Evolutionary conservation across 257 asterid genomes (phyloP).

Genomic region (Cynanchum wilfordii): DNA sequence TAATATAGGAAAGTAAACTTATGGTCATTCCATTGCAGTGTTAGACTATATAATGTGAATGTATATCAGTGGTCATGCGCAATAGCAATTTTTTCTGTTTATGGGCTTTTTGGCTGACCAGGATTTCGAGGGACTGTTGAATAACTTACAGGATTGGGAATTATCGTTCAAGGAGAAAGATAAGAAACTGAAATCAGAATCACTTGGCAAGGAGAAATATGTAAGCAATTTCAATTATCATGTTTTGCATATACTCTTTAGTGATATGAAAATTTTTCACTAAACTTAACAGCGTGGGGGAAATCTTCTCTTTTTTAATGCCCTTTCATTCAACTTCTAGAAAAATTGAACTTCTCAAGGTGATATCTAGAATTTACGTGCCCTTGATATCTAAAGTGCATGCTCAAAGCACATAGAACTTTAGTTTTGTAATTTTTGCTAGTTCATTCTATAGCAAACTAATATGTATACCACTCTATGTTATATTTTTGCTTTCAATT

Average conservation of each 20-base stretch:
- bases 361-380: neutral
- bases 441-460: neutral
- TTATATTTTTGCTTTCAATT: neutral
- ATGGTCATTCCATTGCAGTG: neutral
- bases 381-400: neutral
- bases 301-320: neutral
- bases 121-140: constrained; percentile 77
- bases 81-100: constrained; percentile 8
- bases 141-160: constrained; percentile 92
- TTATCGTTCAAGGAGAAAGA: constrained; percentile 65
- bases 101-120: constrained; percentile 30
- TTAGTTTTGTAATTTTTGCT: neutral
- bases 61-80: constrained; percentile 3
- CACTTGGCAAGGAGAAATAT: constrained; percentile 41
- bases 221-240: constrained; percentile 31
- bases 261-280: neutral
- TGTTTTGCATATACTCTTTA: neutral
- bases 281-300: neutral
- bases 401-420: neutral
- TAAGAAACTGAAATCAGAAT: constrained; percentile 59
- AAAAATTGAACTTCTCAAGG: neutral
- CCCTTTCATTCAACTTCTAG: too few relatives aligned
- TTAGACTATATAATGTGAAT: neutral
- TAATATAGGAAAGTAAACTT: neutral
- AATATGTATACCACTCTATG: neutral